Base-by-base conservation (phyloP, 2,329 filamentous ascomycete species). In the Microdochium nivale region DNA sequence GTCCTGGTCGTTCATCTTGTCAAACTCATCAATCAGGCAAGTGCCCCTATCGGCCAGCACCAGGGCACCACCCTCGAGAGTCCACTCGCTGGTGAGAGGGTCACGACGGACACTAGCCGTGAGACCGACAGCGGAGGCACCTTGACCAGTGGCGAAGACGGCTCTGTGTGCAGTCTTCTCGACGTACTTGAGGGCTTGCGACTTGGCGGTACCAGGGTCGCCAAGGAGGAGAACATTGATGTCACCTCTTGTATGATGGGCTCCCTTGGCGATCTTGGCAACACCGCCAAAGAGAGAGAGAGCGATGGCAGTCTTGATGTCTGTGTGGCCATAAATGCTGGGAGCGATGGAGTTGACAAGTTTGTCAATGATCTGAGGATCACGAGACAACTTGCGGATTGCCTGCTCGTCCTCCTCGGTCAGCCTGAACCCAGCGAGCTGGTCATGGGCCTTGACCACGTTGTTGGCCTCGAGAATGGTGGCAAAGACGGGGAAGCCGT, bases 1-100 rank as follows among this genome's bases (percentile, higher is more conserved):
- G 68, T 99, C 94, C 66, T 97, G 90, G 67, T 99, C 94, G 67
- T 97, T 97, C 94, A 99, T 99, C 78, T 99, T 99, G 80, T 99
- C 94, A 62, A 99, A 99, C 70, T 99, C 94, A 62, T 99, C 94
- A 56, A 99, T 99, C 27, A 99, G 77, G 64, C 94, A 97, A 16
- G 90, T 96, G 40, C 94, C 94, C 58, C 89, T 87, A 67, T 99
- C 94, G 16, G 94, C 94, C 52, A 99, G 81, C 62, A 99, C 94
- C 11, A 99, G 78, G 3, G 94, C 94, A 64, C 94, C 94, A 56
- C 94, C 94, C 72, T 99, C 94, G 2, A 99, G 76, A 5, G 94
- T 97, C 92, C 94, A 99, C 71, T 99, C 94, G 67, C 87, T 88
- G 2, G 94, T 99, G 65, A 97, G 76, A 4, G 94, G 94, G 65